Conservation (phyloP, 2,329 filamentous ascomycete species). For the Colletotrichum kahawae region DNA sequence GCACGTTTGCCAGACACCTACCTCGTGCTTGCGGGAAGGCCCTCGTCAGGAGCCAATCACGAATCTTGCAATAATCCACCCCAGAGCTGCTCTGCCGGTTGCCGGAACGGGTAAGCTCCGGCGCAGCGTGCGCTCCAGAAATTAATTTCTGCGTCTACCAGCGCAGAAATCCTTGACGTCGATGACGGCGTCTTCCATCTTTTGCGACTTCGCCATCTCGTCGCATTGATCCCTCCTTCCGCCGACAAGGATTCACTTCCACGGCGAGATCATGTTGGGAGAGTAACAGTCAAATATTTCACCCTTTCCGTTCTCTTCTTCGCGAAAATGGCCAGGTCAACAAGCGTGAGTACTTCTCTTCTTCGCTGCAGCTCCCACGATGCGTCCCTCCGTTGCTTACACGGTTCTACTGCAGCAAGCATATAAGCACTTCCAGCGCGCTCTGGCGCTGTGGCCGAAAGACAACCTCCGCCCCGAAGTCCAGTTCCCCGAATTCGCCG, state of each 20-base stretch:
- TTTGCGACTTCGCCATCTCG: neutral
- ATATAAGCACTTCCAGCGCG: slow-evolving; percentile 52
- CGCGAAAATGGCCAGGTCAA: slow-evolving; percentile 25
- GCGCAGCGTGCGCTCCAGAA: neutral
- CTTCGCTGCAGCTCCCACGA: neutral
- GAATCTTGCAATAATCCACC: neutral
- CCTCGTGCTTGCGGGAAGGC: neutral
- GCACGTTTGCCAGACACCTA: neutral
- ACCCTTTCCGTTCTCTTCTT: neutral
- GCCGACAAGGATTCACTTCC: slow-evolving; percentile 18
- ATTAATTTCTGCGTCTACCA: slow-evolving; percentile 1
- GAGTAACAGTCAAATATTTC: neutral
- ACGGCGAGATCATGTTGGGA: slow-evolving; percentile 8
- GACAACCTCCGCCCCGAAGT: slow-evolving; percentile 67
- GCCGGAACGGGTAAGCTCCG: neutral
- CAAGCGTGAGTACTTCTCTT: slow-evolving; percentile 22
- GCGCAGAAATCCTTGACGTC: slow-evolving; percentile 20
- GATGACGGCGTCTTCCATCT: slow-evolving; percentile 1
- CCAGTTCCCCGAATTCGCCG: slow-evolving; percentile 64
- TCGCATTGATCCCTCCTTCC: slow-evolving; percentile 39
- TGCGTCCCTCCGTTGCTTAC: neutral
- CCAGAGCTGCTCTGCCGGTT: neutral
- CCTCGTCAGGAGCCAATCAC: neutral
- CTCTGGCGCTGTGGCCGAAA: slow-evolving; percentile 65
- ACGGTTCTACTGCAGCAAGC: slow-evolving; percentile 38